Evolutionary conservation across 176 grass and related monocot species (phyloP).

Genomic region (Carex scoparia): DNA sequence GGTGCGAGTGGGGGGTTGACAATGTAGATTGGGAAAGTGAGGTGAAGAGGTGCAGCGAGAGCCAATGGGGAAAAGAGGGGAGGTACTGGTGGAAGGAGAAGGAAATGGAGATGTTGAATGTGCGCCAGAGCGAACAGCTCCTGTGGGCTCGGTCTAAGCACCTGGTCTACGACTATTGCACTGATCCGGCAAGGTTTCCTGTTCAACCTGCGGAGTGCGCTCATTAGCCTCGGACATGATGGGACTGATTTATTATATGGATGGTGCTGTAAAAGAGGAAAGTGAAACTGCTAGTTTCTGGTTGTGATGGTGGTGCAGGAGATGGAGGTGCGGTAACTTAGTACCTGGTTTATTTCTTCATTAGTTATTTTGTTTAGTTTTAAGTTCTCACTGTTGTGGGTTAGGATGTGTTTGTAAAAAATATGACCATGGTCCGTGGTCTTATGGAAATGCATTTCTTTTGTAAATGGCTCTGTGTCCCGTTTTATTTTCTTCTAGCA

Average conservation of each 20-base stretch:
- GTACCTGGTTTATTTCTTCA: neutral
- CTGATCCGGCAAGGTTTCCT: conserved; percentile 60
- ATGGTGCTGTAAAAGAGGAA: neutral
- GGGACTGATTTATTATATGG: too few relatives aligned
- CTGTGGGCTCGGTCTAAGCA: conserved; percentile 85
- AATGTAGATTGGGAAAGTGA: conserved; percentile 40
- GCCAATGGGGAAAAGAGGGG: conserved; percentile 66
- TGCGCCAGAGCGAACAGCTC: conserved; percentile 98
- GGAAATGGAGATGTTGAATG: conserved; percentile 77
- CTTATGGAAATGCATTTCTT: conserved; percentile 5
- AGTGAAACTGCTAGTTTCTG: conserved; percentile 48
- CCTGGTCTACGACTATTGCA: conserved; percentile 96
- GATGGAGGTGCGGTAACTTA: neutral
- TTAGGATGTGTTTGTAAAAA: neutral
- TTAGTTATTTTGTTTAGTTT: neutral
- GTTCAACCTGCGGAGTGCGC: conserved; percentile 69
- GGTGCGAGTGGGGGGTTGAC: conserved; percentile 52
- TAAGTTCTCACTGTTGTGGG: neutral
- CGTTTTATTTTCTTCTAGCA: neutral
- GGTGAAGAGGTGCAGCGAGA: conserved; percentile 54
- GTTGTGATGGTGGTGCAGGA: neutral
- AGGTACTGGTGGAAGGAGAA: conserved; percentile 99
- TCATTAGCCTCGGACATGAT: neutral
- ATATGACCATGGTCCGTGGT: neutral
- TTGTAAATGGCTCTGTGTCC: neutral